A percentile compares a stretch with the other conserved stretches of the same genome.
phyloP scores from a whole-genome alignment of 257 asterid genomes.

The Nicotiana knightiana region DNA sequence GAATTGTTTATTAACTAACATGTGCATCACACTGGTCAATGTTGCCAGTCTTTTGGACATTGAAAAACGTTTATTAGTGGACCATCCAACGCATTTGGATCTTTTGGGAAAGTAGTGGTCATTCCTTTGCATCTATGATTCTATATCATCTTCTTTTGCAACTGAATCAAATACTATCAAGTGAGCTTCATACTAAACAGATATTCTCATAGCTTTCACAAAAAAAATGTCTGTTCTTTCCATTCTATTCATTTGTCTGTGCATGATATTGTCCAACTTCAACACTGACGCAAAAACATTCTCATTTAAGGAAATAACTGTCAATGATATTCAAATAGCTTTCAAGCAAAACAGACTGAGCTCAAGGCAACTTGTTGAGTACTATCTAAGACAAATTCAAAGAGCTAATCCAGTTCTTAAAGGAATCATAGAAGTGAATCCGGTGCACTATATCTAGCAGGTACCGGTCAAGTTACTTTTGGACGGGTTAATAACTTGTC shows the following conservation, averaged over 20 bases:
- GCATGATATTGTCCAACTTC: neutral
- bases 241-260: neutral
- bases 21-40: neutral
- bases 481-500: too few species aligned
- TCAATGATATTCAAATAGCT: constrained; percentile 27
- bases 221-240: neutral
- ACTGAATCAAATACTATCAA: neutral
- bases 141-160: too few species aligned
- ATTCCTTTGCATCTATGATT: neutral
- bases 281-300: constrained; percentile 16
- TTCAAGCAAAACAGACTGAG: constrained; percentile 28
- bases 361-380: constrained; percentile 37
- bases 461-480: too few species aligned
- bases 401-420: constrained; percentile 37
- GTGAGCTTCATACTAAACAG: neutral
- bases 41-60: neutral
- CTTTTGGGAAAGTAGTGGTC: neutral
- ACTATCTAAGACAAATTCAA: constrained; percentile 30
- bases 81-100: neutral
- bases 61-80: neutral
- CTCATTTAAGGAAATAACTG: constrained; percentile 45
- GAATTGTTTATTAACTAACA: neutral
- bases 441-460: constrained; percentile 30
- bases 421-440: constrained; percentile 47
- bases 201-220: neutral